A percentile compares a stretch with the other conserved stretches of the same genome.
phyloP scores from a whole-genome alignment of 192 early-diverging fungal species.

The Coemansia sp. region DNA sequence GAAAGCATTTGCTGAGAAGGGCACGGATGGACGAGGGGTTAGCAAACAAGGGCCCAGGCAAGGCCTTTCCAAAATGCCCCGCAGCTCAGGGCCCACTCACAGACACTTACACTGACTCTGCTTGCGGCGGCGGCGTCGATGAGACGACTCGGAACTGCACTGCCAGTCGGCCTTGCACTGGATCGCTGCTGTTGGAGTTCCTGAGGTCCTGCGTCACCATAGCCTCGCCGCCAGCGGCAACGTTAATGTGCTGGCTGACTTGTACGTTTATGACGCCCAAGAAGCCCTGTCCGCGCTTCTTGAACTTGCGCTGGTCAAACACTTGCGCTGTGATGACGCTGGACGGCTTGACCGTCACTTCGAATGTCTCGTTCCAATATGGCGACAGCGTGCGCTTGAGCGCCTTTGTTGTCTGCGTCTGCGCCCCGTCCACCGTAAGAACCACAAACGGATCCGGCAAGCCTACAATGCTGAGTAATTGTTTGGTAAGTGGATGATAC shows the following conservation, averaged over 20 bases:
- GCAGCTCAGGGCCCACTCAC: constrained; percentile 19
- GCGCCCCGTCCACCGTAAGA: constrained; percentile 91
- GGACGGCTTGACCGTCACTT: constrained; percentile 42
- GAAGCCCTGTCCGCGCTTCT: constrained; percentile 88
- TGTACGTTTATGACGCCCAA: constrained; percentile 87
- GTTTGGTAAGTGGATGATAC: neutral
- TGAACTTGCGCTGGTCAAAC: constrained; percentile 97
- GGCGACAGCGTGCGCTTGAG: constrained; percentile 89
- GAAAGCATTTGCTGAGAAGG: neutral
- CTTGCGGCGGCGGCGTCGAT: neutral
- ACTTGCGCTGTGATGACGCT: constrained; percentile 91
- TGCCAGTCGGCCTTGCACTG: constrained; percentile 79
- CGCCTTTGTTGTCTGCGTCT: constrained; percentile 86
- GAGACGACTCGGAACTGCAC: constrained; percentile 36
- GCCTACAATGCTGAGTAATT: constrained; percentile 31
- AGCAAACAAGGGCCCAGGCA: neutral
- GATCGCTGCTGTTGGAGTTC: constrained; percentile 76
- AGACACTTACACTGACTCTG: constrained; percentile 64
- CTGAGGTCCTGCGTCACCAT: constrained; percentile 79
- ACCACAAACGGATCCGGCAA: constrained; percentile 96
- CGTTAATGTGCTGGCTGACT: constrained; percentile 77
- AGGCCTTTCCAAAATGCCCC: neutral
- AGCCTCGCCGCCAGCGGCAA: constrained; percentile 68
- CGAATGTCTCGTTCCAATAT: constrained; percentile 88
- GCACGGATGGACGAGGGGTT: neutral